Evolutionary conservation across 352 stramenopile genomes (phyloP), one percentile per base, ranked within the genome.

Genomic region (Halophytophthora batemanensis): DNA sequence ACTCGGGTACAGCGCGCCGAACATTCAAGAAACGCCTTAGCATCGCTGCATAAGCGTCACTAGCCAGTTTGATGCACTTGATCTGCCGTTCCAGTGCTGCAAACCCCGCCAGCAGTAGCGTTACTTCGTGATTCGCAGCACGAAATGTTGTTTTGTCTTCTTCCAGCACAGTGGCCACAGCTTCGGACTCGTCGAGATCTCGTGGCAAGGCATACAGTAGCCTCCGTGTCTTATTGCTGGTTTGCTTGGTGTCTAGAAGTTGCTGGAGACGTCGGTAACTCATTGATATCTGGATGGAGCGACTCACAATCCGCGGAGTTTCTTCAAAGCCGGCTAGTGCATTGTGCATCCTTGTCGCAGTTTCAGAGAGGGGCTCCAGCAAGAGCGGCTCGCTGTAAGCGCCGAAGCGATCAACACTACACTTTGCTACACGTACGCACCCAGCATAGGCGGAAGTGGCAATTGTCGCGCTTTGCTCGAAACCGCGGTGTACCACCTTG

Each of bases 311-410:
- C 12, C 44, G 19, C 15, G 6, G 8, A 41, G 21, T 35, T 39
- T 33, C 31, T 31, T 35, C 11, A 11, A 19, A 40, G 1, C 10
- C 6, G n/a, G 29, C 6, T 23, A 43, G 10, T 8, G 14, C 19
- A 21, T n/a, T 43, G 25, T 31, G 25, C 25, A 31, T 4, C 8
- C 25, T 31, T 21, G 28, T 50, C 3, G n/a, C 23, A 29, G 22
- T 2, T 36, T 41, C 37, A 17, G 41, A 39, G 1, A 64, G 41
- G 38, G 77, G 78, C 43, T 72, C 64, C 0, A 92, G 45, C 0
- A 92, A 64, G 11, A 84, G 50, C 7, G 77, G 71, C 14, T 82
- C 64, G 13, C 72, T 74, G 39, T 85, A 89, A 0, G 4, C n/a
- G 15, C 74, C 61, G 7, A 71, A 67, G 2, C 35, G 39, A 51